Conservation (phyloP, 345 rosid species). For the Acer campestre region DNA sequence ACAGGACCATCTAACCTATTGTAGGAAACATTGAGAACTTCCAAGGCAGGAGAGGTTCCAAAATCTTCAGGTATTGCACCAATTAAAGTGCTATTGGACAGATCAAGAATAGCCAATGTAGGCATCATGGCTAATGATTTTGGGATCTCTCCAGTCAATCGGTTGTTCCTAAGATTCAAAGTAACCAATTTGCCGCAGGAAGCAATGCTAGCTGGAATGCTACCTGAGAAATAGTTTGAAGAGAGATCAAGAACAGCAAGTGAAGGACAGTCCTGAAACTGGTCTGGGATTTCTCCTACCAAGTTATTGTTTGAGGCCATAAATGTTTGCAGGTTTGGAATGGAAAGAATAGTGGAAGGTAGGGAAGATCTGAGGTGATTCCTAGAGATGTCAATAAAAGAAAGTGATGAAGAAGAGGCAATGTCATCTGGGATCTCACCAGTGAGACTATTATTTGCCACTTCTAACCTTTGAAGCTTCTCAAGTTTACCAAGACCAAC, state of each 20-base stretch:
- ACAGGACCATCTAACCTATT: conserved; percentile 84
- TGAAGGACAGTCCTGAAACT: conserved; percentile 89
- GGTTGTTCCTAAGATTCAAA: conserved; percentile 67
- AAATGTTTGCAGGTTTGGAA: conserved; percentile 72
- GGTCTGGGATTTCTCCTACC: conserved; percentile 82
- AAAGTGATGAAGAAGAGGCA: conserved; percentile 69
- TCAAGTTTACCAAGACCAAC: conserved; percentile 78
- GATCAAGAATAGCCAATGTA: conserved; percentile 81
- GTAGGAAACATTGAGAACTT: conserved; percentile 75
- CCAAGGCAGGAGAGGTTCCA: conserved; percentile 81
- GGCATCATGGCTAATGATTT: conserved; percentile 72
- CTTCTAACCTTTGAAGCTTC: conserved; percentile 78
- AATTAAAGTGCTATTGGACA: conserved; percentile 75
- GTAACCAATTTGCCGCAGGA: conserved; percentile 79
- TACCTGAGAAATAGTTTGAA: conserved; percentile 66
- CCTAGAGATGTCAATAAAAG: conserved; percentile 77
- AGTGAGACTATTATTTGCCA: conserved; percentile 72
- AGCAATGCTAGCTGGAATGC: conserved; percentile 80
- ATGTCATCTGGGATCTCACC: conserved; percentile 80
- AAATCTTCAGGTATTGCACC: conserved; percentile 77
- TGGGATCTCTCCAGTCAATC: conserved; percentile 71
- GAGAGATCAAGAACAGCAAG: conserved; percentile 86
- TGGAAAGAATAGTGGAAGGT: conserved; percentile 79
- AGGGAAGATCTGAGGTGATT: conserved; percentile 66
- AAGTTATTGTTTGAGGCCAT: conserved; percentile 60